Evolutionary conservation across 371 early-diverging fungal species (phyloP), one percentile per base, ranked within the genome.

Genomic region (Syncephalastrum monosporum): DNA sequence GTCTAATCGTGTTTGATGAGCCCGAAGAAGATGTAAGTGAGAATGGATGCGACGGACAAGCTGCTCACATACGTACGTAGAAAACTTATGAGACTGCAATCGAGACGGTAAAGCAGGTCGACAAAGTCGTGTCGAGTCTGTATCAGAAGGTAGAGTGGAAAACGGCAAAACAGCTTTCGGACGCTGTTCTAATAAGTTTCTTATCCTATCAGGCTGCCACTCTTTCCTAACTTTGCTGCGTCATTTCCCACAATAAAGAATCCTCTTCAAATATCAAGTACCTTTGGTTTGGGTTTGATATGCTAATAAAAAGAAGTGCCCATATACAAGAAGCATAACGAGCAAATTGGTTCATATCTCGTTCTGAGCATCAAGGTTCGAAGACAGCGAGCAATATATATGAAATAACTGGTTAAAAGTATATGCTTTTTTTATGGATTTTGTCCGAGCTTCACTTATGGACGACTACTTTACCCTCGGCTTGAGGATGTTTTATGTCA

Each of bases 81-180:
- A 91, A 92, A 78, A 92, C 94, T 0, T 97, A 95, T 69, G 94
- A 91, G 46, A 81, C 89, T 5, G 83, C 96, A n/a, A 69, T 98
- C 64, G 96, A 95, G 33, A 98, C 96, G 8, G 79, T 98, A 72
- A 96, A 97, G 79, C 89, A 93, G 63, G 92, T 98, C 80, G 90
- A 91, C 53, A 85, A 91, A 57, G 98, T 96, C 27, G 97, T 98
- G 14, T 95, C 96, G 60, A 88, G 90, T 47, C 82, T 98, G 53
- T 98, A 96, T 69, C 86, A 91, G 71, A 96, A 97, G 87, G 96
- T 67, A 61, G 10, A 41, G n/a, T 23, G 4, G 33, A 38, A 10
- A 60, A 8, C 12, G 19, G 19, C 7, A 21, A 8, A 25, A 15
- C 15, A 17, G 4, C 33, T 51, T 54, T 15, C 46, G 48, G 6